These are phyloP conservation scores for Wickerhamomyces bovis DNA, from an alignment of 805 yeast genomes.

Conservation along the genomic window DNA sequence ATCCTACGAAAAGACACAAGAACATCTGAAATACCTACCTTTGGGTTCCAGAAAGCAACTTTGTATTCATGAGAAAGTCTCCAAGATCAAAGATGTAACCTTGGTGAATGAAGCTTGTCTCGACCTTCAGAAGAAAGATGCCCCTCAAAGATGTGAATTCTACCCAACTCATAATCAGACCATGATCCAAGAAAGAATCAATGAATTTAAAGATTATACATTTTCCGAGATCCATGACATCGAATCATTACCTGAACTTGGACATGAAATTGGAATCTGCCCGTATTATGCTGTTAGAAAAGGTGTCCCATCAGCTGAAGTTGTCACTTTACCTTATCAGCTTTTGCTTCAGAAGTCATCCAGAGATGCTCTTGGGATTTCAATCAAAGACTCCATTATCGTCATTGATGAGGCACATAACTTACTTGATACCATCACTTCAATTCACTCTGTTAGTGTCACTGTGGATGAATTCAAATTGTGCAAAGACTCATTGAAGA, in stretches of 20 bases:
- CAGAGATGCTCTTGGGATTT: slow-evolving; percentile 52
- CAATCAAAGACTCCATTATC: slow-evolving; percentile 58
- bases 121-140: slow-evolving; percentile 50
- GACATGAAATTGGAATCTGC: slow-evolving; percentile 52
- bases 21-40: slow-evolving; percentile 61
- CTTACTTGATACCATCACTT: slow-evolving; percentile 66
- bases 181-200: slow-evolving; percentile 21
- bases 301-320: slow-evolving; percentile 55
- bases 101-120: slow-evolving; percentile 76
- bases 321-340: slow-evolving; percentile 83
- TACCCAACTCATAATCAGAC: slow-evolving; percentile 29
- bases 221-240: slow-evolving; percentile 48
- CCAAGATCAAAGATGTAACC: slow-evolving; percentile 38
- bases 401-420: slow-evolving; percentile 94
- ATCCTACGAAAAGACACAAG: slow-evolving; percentile 40
- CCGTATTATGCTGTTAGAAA: slow-evolving; percentile 76
- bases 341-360: slow-evolving; percentile 56
- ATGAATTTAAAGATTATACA: slow-evolving; percentile 41
- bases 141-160: slow-evolving; percentile 32
- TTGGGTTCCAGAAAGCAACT: slow-evolving; percentile 81
- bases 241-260: slow-evolving; percentile 66
- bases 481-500: slow-evolving; percentile 43
- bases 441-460: slow-evolving; percentile 60
- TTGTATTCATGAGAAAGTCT: slow-evolving; percentile 66
- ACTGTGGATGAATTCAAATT: slow-evolving; percentile 40